Evolutionary conservation across 805 yeast genomes (phyloP).

Genomic region (Tetrapisispora iriomotensis): DNA sequence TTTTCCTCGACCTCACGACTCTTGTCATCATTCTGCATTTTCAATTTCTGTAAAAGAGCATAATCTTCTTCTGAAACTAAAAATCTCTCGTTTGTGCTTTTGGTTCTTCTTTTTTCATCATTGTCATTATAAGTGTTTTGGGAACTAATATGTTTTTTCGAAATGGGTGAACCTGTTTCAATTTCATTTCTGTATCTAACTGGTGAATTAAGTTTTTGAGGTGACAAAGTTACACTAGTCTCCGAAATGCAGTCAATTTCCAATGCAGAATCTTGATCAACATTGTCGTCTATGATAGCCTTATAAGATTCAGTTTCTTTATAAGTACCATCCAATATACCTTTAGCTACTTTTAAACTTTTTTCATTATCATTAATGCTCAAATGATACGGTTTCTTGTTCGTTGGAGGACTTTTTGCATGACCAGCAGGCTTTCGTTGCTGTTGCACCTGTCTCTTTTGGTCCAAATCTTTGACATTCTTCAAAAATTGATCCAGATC

Average conservation of each 20-base stretch:
- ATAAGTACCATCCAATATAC: constrained; percentile 12
- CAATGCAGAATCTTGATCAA: constrained; percentile 13
- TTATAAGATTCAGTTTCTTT: constrained; percentile 1
- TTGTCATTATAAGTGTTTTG: background rate
- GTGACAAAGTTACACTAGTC: constrained; percentile 19
- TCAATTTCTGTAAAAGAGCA: constrained; percentile 16
- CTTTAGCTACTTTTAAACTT: constrained; percentile 12
- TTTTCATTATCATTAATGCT: constrained; percentile 7
- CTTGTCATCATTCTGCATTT: background rate
- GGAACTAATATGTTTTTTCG: too few relatives aligned
- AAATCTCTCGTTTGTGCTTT: constrained; percentile 5
- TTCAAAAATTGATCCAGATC: constrained; percentile 18
- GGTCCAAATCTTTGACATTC: constrained; percentile 23
- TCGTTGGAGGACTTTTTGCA: constrained; percentile 1
- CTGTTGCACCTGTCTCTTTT: constrained; percentile 4
- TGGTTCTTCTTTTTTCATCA: background rate
- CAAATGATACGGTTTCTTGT: constrained; percentile 4
- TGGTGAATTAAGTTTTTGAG: constrained; percentile 14
- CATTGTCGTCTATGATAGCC: background rate
- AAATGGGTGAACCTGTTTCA: too few relatives aligned
- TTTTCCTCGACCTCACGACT: background rate
- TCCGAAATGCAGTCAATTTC: constrained; percentile 24
- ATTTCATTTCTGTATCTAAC: too few relatives aligned
- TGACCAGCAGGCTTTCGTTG: too few relatives aligned
- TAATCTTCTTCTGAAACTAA: constrained; percentile 25